phyloP scores from a whole-genome alignment of 108 stramenopile genomes.

The Skeletonema grethae region DNA sequence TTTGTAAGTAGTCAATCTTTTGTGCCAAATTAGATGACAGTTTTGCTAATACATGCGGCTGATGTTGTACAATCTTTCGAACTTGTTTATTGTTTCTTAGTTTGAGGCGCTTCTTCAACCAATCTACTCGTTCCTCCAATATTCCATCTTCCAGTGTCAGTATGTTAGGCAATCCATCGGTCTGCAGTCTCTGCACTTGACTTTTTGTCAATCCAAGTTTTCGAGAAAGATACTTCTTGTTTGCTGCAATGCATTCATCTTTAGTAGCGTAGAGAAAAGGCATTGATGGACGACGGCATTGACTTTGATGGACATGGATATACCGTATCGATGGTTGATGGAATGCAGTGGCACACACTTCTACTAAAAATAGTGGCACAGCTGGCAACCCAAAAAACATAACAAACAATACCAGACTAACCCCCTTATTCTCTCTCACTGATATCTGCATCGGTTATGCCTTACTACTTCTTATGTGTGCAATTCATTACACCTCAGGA shows the following conservation, averaged over 20 bases:
- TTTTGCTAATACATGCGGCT: not conserved
- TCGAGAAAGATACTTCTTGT: not conserved
- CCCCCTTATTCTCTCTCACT: no score
- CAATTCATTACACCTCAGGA: no score
- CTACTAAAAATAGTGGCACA: no score
- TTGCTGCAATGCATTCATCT: not conserved
- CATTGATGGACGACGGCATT: not conserved
- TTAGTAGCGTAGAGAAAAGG: not conserved
- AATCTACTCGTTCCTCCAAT: not conserved
- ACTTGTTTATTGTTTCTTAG: not conserved
- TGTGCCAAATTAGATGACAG: not conserved
- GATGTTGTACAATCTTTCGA: not conserved
- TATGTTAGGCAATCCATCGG: not conserved
- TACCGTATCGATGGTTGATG: not conserved
- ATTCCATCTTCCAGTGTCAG: not conserved
- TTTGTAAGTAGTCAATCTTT: slow-evolving; percentile 7
- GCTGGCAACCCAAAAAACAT: no score
- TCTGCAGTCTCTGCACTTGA: not conserved
- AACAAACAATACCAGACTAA: no score
- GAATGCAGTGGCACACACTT: not conserved
- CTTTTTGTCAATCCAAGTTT: not conserved
- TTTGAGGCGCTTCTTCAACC: not conserved
- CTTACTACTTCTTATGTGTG: no score
- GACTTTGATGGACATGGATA: not conserved
- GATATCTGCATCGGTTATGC: no score